Evolutionary conservation across 768 basidiomycete genomes (phyloP).

Genomic region (Tulasnella sp.): DNA sequence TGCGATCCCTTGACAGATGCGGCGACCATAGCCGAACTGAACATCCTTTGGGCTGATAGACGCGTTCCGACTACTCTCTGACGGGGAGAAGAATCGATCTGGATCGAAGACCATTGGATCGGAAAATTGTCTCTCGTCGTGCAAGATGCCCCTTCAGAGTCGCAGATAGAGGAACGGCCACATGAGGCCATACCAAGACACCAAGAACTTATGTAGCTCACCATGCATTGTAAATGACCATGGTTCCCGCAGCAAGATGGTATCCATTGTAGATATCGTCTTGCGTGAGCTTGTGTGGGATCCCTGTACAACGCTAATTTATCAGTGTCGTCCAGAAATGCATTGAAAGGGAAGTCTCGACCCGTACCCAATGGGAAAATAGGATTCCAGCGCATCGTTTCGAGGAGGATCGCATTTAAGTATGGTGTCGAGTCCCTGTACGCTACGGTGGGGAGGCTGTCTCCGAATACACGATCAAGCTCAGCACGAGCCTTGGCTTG

Average conservation of each 20-base stretch:
- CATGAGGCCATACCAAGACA: neutral
- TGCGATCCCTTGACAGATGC: neutral
- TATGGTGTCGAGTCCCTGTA: slow-evolving; percentile 8
- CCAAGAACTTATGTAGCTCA: neutral
- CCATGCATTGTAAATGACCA: slow-evolving; percentile 15
- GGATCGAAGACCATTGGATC: slow-evolving; percentile 5
- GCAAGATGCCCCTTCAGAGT: slow-evolving; percentile 1
- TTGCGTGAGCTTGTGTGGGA: slow-evolving; percentile 11
- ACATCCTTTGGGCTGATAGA: neutral
- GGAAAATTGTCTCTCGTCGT: neutral
- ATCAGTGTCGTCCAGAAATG: no score
- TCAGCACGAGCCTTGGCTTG: slow-evolving; percentile 5
- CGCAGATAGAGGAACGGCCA: neutral
- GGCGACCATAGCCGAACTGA: neutral
- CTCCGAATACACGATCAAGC: slow-evolving; percentile 6
- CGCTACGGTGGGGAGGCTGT: slow-evolving; percentile 8
- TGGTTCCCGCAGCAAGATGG: slow-evolving; percentile 9
- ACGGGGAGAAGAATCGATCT: slow-evolving; percentile 1
- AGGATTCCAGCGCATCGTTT: slow-evolving; percentile 9
- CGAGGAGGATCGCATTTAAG: slow-evolving; percentile 3
- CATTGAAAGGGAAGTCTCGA: no score
- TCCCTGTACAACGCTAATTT: neutral
- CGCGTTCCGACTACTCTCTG: neutral
- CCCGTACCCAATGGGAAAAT: no score
- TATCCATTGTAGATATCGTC: slow-evolving; percentile 17